Conservation (phyloP, 352 stramenopile genomes). For the Phytophthora lateralis region DNA sequence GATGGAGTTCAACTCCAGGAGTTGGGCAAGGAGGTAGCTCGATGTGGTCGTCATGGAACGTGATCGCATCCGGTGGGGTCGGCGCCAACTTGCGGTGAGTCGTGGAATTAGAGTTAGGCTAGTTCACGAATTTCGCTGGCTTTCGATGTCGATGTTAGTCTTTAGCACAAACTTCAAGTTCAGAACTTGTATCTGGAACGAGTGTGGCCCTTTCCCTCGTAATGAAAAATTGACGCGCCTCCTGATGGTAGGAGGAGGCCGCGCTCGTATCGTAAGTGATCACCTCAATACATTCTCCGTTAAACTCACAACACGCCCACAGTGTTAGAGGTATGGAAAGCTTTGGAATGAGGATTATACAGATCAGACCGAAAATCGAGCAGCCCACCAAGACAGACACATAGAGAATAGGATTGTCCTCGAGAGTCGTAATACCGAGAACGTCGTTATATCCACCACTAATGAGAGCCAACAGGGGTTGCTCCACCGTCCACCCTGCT, state of each 20-base stretch:
- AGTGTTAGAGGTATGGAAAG: background rate
- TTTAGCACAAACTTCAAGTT: no score
- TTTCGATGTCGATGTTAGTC: background rate
- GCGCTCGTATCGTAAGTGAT: background rate
- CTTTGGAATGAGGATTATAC: background rate
- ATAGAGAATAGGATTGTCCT: background rate
- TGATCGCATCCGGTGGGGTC: no score
- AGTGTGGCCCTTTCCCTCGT: background rate
- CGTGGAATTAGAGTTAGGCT: no score
- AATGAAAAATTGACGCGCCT: background rate
- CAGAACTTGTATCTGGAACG: background rate
- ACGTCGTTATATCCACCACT: slow-evolving; percentile 1
- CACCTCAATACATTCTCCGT: background rate
- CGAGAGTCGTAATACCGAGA: background rate
- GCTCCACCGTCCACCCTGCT: background rate
- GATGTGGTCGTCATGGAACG: no score
- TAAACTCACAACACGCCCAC: background rate
- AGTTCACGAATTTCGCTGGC: no score
- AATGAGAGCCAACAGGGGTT: background rate
- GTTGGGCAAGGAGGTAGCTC: no score
- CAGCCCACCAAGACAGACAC: background rate
- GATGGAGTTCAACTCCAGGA: no score
- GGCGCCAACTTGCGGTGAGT: no score
- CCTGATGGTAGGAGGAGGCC: background rate
- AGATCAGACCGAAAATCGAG: background rate